These are phyloP conservation scores for Nicotiana attenuata DNA, from an alignment of 257 asterid genomes.

Conservation along the genomic window DNA sequence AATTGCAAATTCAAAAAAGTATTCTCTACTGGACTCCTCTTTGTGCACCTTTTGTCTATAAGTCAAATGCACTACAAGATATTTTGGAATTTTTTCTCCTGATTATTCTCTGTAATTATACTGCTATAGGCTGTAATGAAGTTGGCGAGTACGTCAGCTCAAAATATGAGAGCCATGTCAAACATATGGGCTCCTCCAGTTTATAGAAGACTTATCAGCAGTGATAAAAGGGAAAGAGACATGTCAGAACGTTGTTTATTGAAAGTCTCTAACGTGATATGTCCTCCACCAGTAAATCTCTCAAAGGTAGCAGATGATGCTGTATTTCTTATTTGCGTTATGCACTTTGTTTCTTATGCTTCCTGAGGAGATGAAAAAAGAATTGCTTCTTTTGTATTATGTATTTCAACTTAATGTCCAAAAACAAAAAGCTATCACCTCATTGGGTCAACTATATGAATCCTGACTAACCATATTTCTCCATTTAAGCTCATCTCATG, in stretches of 20 bases:
- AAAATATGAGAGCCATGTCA: conserved; percentile 55
- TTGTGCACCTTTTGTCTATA: neutral
- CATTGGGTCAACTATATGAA: too few species aligned
- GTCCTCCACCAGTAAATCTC: conserved; percentile 53
- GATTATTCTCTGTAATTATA: neutral
- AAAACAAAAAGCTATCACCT: neutral
- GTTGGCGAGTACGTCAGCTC: conserved; percentile 44
- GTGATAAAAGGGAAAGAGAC: conserved; percentile 72
- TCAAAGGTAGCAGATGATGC: conserved; percentile 47
- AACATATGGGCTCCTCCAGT: conserved; percentile 67
- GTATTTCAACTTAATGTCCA: neutral
- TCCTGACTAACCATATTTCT: too few species aligned
- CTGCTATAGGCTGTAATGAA: conserved; percentile 59
- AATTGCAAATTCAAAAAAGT: neutral
- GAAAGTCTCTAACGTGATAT: conserved; percentile 46
- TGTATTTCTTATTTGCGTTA: neutral
- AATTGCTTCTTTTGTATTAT: neutral
- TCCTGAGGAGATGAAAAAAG: neutral
- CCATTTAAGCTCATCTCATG: too few species aligned
- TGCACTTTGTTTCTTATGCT: neutral
- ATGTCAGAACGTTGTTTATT: conserved; percentile 75
- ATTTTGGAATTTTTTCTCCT: neutral
- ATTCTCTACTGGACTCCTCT: neutral
- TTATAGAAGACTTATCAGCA: conserved; percentile 73
- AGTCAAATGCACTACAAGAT: neutral